phyloP scores from a whole-genome alignment of 148 eudicot genomes.

The Chenopodium berlandieri region DNA sequence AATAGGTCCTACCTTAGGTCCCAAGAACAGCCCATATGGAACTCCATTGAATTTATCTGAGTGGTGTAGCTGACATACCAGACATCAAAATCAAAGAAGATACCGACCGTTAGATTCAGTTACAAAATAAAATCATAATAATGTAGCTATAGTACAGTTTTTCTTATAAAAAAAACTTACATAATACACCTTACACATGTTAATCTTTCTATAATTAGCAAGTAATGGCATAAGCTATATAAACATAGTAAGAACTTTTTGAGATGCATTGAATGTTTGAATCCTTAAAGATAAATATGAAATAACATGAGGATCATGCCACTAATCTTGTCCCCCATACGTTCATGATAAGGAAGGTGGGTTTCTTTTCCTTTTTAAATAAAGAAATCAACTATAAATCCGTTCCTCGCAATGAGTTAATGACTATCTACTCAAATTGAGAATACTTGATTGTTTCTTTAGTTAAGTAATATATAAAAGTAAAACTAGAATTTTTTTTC shows the following conservation, averaged over 20 bases:
- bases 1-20: conserved; percentile 64
- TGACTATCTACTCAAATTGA: background rate
- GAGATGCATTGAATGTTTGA: conserved; percentile 14
- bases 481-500: background rate
- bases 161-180: background rate
- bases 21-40: conserved; percentile 93
- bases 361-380: background rate
- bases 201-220: background rate
- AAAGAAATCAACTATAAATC: background rate
- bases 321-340: conserved; percentile 1
- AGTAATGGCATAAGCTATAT: background rate
- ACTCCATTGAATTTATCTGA: conserved; percentile 91
- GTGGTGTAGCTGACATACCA: conserved; percentile 69
- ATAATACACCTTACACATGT: conserved; percentile 11
- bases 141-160: background rate
- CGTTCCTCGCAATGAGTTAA: background rate
- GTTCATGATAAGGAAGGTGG: background rate
- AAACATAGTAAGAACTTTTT: background rate
- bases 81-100: conserved; percentile 43
- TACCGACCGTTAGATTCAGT: conserved; percentile 28
- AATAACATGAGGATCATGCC: background rate
- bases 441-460: background rate
- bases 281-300: background rate
- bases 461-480: background rate
- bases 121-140: background rate